Evolutionary conservation across 805 yeast species (phyloP).

Genomic region (Cephaloascus albidus): DNA sequence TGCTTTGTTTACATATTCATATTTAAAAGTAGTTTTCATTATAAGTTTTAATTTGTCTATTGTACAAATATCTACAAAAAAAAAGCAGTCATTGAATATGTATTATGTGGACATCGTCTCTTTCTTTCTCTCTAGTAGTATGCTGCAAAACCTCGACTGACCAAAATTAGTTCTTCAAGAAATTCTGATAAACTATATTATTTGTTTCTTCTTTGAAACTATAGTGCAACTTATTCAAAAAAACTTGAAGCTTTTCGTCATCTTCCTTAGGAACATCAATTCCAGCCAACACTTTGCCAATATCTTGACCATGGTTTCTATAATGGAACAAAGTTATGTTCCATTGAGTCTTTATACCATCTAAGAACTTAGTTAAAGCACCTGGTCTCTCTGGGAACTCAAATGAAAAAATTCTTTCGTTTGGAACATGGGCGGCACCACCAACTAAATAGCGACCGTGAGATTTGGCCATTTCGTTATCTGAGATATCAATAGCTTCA

Average conservation of each 20-base stretch:
- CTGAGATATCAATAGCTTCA: conserved; percentile 75
- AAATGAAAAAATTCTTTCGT: conserved; percentile 74
- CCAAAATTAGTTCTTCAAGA: conserved; percentile 37
- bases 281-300: conserved; percentile 89
- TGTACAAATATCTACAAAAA: no score
- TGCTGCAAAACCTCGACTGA: no score
- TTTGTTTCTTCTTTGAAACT: conserved; percentile 73
- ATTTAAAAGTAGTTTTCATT: no score
- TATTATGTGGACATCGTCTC: no score
- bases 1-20: neutral
- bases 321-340: conserved; percentile 92
- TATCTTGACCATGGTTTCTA: conserved; percentile 93
- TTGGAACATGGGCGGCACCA: conserved; percentile 64
- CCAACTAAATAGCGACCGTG: conserved; percentile 97
- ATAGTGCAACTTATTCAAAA: conserved; percentile 68
- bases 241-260: conserved; percentile 52
- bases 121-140: no score
- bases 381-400: conserved; percentile 98
- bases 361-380: conserved; percentile 75
- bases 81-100: no score
- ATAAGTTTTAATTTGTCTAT: no score
- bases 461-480: conserved; percentile 89
- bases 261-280: conserved; percentile 73
- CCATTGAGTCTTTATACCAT: conserved; percentile 69
- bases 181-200: conserved; percentile 76